Conservation (phyloP, 2,329 filamentous ascomycete species). For the Penicillium sp. region DNA sequence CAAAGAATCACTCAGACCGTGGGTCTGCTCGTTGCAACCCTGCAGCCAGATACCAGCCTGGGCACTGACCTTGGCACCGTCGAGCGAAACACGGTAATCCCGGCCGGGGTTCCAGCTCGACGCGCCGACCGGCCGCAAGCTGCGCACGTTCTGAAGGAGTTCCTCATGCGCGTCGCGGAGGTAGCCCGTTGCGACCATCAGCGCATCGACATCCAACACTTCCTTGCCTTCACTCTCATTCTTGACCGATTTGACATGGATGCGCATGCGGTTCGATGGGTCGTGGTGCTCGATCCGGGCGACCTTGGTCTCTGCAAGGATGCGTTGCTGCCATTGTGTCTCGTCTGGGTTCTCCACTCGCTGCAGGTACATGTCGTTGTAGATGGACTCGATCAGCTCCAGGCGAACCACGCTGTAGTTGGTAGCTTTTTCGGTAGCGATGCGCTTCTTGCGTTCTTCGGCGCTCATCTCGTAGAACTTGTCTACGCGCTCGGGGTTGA, state of each 20-base stretch:
- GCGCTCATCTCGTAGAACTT: slow-evolving; percentile 67
- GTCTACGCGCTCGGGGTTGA: slow-evolving; percentile 84
- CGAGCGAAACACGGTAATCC: slow-evolving; percentile 75
- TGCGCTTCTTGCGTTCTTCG: slow-evolving; percentile 57
- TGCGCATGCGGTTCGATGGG: slow-evolving; percentile 52
- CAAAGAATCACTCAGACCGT: slow-evolving; percentile 81
- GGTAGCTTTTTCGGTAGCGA: slow-evolving; percentile 73
- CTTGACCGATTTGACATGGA: slow-evolving; percentile 56
- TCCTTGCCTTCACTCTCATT: slow-evolving; percentile 50
- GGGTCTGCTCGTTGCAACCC: slow-evolving; percentile 87
- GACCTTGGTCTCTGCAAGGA: slow-evolving; percentile 68
- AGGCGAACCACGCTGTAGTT: slow-evolving; percentile 94
- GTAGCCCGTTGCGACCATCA: slow-evolving; percentile 89
- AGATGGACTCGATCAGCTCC: slow-evolving; percentile 84
- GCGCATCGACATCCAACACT: slow-evolving; percentile 69
- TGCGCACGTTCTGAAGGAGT: slow-evolving; percentile 66
- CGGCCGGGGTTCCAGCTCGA: slow-evolving; percentile 66
- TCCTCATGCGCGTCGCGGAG: slow-evolving; percentile 71
- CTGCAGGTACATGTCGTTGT: slow-evolving; percentile 84
- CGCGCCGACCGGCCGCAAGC: slow-evolving; percentile 60
- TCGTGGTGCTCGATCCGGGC: slow-evolving; percentile 56
- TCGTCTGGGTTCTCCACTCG: slow-evolving; percentile 68
- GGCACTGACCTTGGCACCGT: slow-evolving; percentile 62
- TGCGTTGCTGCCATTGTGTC: slow-evolving; percentile 74
- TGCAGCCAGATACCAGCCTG: slow-evolving; percentile 86